phyloP scores from a whole-genome alignment of 2,329 filamentous ascomycete species.

The Hortaea werneckii region DNA sequence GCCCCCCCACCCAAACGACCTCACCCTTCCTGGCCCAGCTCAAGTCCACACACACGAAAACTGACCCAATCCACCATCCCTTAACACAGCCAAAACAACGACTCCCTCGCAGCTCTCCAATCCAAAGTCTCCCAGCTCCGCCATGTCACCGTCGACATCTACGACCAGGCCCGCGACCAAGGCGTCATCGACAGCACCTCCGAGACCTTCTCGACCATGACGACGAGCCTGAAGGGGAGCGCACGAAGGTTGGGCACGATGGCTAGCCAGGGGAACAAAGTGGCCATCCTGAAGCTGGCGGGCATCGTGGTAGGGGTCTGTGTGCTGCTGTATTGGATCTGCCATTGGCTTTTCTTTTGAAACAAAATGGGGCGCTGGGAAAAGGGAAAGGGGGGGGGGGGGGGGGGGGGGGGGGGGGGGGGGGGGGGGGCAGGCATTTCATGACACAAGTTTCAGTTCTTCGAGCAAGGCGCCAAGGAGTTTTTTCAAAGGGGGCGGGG shows the following conservation, averaged over 20 bases:
- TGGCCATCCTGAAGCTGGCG: conserved; percentile 81
- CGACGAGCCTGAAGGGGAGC: conserved; percentile 71
- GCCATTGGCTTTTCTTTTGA: conserved; percentile 17
- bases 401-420: no score
- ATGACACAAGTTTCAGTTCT: no score
- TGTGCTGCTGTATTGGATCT: conserved; percentile 64
- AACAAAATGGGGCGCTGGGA: no score
- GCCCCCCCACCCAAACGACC: no score
- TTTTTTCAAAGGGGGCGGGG: no score
- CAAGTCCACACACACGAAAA: neutral
- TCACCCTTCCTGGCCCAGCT: no score
- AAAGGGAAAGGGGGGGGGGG: no score
- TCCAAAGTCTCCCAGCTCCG: conserved; percentile 86
- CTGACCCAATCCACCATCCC: conserved; percentile 2
- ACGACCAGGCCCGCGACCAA: conserved; percentile 86
- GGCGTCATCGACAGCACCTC: conserved; percentile 77
- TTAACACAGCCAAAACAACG: conserved; percentile 74
- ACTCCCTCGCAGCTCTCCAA: conserved; percentile 80
- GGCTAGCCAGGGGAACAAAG: conserved; percentile 81
- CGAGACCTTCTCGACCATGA: conserved; percentile 86
- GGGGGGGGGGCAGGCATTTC: no score
- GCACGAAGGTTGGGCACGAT: conserved; percentile 75
- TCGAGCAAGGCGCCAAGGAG: no score
- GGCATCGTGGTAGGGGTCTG: conserved; percentile 68
- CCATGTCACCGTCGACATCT: conserved; percentile 93